phyloP scores from a whole-genome alignment of 2,329 filamentous ascomycete species.

The Lachnellula suecica region DNA sequence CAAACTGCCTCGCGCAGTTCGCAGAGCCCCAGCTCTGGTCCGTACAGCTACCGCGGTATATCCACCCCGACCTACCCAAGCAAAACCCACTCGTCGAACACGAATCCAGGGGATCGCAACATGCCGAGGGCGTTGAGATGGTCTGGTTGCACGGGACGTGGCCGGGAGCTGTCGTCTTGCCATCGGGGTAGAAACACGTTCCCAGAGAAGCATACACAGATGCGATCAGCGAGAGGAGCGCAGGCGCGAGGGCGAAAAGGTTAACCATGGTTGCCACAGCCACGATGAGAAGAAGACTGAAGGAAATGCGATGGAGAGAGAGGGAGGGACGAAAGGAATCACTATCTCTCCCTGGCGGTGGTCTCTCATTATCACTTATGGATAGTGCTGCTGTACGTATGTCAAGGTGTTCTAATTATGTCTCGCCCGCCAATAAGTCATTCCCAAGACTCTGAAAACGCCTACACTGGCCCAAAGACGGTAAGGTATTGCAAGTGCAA shows the following conservation, averaged over 20 bases:
- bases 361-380: too few species aligned
- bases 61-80: conserved; percentile 17
- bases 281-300: too few species aligned
- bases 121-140: conserved; percentile 11
- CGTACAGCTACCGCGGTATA: conserved; percentile 19
- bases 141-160: conserved; percentile 21
- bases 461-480: too few species aligned
- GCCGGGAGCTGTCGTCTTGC: conserved; percentile 8
- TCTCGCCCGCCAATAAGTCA: too few species aligned
- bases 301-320: too few species aligned
- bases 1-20: conserved; percentile 13
- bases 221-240: background rate
- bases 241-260: background rate
- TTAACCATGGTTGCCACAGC: too few species aligned
- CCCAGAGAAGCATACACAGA: conserved; percentile 3
- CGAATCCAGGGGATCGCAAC: conserved; percentile 19
- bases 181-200: conserved; percentile 20
- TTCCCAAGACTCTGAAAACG: too few species aligned
- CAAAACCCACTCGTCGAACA: conserved; percentile 18
- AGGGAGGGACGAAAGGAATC: too few species aligned
- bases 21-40: conserved; percentile 17
- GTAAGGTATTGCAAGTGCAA: too few species aligned
- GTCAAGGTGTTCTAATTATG: too few species aligned
- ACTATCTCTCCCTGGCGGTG: too few species aligned
- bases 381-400: too few species aligned